A percentile compares a stretch with the other conserved stretches of the same genome.
phyloP scores from a whole-genome alignment of 495 filamentous ascomycete genomes.

The Polyplosphaeria fusca region DNA sequence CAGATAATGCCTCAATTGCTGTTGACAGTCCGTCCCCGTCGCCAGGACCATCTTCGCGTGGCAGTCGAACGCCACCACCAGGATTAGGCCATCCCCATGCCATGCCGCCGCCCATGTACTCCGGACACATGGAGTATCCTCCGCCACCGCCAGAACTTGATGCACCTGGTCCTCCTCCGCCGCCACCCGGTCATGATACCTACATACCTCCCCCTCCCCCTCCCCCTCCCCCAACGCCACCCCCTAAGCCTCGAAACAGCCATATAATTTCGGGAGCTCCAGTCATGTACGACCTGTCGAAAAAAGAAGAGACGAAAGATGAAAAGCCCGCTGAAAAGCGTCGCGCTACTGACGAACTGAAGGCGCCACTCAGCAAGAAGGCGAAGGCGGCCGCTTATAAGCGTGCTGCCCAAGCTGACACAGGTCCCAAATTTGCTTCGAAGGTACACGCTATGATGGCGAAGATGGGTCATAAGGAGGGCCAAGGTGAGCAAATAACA shows the following conservation, averaged over 20 bases:
- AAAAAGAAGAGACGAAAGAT: no score
- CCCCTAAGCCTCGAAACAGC: slow-evolving; percentile 5
- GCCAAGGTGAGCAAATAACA: no score
- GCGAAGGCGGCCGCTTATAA: slow-evolving; percentile 17
- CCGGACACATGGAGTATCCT: background rate
- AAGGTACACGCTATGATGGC: slow-evolving; percentile 69
- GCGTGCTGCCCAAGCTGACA: no score
- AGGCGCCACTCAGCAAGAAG: background rate
- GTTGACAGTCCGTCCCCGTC: no score
- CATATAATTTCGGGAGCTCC: background rate
- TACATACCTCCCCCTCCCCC: slow-evolving; percentile 1
- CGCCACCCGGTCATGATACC: background rate
- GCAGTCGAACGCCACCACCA: no score
- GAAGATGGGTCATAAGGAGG: slow-evolving; percentile 90
- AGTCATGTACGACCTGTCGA: no score
- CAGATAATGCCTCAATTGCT: no score
- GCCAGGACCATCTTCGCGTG: no score
- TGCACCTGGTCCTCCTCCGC: slow-evolving; percentile 26
- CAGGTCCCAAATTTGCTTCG: background rate
- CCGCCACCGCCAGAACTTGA: slow-evolving; percentile 44
- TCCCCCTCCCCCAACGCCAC: slow-evolving; percentile 13
- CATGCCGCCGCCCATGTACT: no score
- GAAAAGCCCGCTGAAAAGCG: no score
- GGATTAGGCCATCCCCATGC: no score
- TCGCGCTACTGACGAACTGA: no score